A percentile compares a stretch with the other conserved stretches of the same genome.
Conservation (phyloP, 2,329 filamentous ascomycete species). For the Fusarium illudens region DNA sequence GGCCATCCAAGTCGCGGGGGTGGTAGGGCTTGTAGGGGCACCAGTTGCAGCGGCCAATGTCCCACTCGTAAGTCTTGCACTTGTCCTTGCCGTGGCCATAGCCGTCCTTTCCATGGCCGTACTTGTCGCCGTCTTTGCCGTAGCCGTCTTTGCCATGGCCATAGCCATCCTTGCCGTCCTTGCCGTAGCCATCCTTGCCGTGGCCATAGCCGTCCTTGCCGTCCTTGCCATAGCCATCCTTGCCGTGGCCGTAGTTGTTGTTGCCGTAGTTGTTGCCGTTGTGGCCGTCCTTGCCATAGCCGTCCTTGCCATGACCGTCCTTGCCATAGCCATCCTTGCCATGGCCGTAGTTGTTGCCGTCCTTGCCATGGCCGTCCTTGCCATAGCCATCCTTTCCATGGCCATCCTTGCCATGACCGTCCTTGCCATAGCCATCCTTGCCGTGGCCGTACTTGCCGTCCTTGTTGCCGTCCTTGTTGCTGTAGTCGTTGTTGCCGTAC, state of each 20-base stretch:
- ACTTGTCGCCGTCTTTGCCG: background rate
- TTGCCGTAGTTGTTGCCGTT: background rate
- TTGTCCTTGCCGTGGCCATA: background rate
- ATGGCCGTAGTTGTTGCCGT: background rate
- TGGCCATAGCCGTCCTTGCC: background rate
- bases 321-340: background rate
- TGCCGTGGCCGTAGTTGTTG: background rate
- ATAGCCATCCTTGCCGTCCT: background rate
- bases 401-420: no score
- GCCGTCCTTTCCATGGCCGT: background rate
- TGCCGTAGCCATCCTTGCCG: background rate
- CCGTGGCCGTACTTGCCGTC: background rate
- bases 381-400: background rate
- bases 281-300: background rate
- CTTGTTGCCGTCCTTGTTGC: background rate
- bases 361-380: background rate
- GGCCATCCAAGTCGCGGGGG: slow-evolving; percentile 15
- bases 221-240: background rate
- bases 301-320: no score
- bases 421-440: background rate
- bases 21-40: slow-evolving; percentile 15
- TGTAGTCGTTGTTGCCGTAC: background rate
- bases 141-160: background rate
- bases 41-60: slow-evolving; percentile 12
- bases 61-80: slow-evolving; percentile 26